phyloP scores from a whole-genome alignment of 306 rosid genomes.

The Ochetophila trinervis region DNA sequence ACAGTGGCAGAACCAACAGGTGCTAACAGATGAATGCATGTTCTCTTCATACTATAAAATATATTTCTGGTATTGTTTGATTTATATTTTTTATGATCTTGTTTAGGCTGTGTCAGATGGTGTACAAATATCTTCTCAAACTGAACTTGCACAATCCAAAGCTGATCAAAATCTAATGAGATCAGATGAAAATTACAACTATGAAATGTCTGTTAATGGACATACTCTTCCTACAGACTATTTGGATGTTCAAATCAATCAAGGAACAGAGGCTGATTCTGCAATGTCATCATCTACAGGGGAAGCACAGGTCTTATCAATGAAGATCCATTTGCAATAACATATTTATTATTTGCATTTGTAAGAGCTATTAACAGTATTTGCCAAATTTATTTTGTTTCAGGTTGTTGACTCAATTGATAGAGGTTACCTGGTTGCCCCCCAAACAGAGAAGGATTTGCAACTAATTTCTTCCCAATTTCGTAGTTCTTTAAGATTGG shows the following conservation, averaged over 20 bases:
- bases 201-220: constrained; percentile 75
- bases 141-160: constrained; percentile 58
- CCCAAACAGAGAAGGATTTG: constrained; percentile 59
- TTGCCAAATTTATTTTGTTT: constrained; percentile 8
- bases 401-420: constrained; percentile 61
- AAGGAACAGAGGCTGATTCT: constrained; percentile 51
- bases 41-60: background rate
- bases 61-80: background rate
- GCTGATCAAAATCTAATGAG: constrained; percentile 55
- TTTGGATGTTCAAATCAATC: constrained; percentile 50
- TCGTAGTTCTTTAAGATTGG: constrained; percentile 61
- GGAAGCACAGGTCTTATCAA: constrained; percentile 59
- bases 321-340: constrained; percentile 4
- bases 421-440: constrained; percentile 42
- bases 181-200: constrained; percentile 53
- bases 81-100: constrained; percentile 11
- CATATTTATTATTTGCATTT: constrained; percentile 1
- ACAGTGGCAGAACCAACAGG: constrained; percentile 92
- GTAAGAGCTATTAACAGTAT: constrained; percentile 11
- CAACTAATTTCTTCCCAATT: constrained; percentile 83
- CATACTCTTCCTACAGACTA: constrained; percentile 58
- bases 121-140: constrained; percentile 51
- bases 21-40: constrained; percentile 25
- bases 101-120: constrained; percentile 61
- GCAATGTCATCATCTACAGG: constrained; percentile 49